phyloP scores from a whole-genome alignment of 73 alveolate species.

The Paramecium pentaurelia region DNA sequence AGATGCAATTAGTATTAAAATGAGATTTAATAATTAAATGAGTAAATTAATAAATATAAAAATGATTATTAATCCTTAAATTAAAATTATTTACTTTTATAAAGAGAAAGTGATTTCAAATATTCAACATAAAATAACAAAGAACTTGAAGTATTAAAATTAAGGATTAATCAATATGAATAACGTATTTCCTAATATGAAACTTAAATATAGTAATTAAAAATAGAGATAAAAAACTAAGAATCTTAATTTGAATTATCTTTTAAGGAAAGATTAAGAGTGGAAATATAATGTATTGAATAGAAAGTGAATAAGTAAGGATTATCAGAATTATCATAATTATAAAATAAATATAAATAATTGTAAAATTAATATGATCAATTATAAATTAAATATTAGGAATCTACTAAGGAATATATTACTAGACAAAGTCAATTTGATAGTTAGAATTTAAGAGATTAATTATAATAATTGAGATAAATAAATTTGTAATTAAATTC shows the following conservation, averaged over 20 bases:
- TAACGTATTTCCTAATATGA: not conserved
- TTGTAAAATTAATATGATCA: not conserved
- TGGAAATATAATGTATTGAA: not conserved
- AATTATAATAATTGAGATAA: not conserved
- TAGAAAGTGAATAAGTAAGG: not conserved
- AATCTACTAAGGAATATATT: not conserved
- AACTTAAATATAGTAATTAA: not conserved
- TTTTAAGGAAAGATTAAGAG: not conserved
- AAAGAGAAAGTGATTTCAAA: slow-evolving; percentile 28
- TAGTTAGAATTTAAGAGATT: not conserved
- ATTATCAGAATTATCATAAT: not conserved
- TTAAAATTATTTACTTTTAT: not conserved
- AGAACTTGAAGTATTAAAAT: not conserved
- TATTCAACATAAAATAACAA: not conserved
- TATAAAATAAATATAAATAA: not conserved
- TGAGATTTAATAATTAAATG: not conserved
- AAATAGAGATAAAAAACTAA: not conserved
- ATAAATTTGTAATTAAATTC: not conserved
- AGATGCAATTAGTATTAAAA: not conserved
- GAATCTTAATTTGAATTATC: not conserved
- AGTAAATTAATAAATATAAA: slow-evolving; percentile 4
- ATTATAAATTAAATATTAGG: not conserved
- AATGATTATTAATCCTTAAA: not conserved
- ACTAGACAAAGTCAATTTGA: not conserved
- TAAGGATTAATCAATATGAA: not conserved